These are phyloP conservation scores for Paracamarosporium sp. DNA, from an alignment of 2,329 filamentous ascomycete genomes.

Conservation along the genomic window DNA sequence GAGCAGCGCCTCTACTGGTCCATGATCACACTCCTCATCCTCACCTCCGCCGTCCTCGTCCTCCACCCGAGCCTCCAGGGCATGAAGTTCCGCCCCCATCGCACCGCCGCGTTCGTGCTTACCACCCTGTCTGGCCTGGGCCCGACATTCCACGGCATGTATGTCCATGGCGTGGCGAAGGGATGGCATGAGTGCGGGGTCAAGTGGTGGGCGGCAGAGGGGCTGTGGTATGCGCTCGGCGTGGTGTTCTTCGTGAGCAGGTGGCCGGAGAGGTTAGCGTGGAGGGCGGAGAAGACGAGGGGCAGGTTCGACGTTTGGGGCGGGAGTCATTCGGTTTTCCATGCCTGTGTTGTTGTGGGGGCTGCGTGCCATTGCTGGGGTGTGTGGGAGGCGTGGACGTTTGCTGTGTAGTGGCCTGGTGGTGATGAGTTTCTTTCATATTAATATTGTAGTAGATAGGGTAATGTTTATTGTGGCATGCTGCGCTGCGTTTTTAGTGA, in stretches of 20 bases:
- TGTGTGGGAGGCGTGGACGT: constrained; percentile 27
- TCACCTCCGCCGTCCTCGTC: constrained; percentile 39
- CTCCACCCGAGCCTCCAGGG: constrained; percentile 42
- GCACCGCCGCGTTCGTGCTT: constrained; percentile 25
- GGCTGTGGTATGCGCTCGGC: constrained; percentile 26
- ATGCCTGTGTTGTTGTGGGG: constrained; percentile 26
- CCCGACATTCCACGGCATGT: constrained; percentile 25
- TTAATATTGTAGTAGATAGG: too few relatives aligned
- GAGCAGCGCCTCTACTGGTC: constrained; percentile 50
- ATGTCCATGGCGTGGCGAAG: constrained; percentile 15
- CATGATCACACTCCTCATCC: constrained; percentile 42
- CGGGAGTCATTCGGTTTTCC: constrained; percentile 29
- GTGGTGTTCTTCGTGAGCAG: constrained; percentile 24
- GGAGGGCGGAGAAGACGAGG: constrained; percentile 6
- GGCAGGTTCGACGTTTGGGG: constrained; percentile 24
- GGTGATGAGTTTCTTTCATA: too few relatives aligned
- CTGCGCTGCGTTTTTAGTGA: too few relatives aligned
- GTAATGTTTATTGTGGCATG: too few relatives aligned
- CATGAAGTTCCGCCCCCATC: constrained; percentile 27
- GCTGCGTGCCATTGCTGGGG: constrained; percentile 30
- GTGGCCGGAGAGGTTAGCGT: constrained; percentile 22
- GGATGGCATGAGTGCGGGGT: constrained; percentile 22
- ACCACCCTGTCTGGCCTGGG: constrained; percentile 27
- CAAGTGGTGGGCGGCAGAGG: constrained; percentile 30
- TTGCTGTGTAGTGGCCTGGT: constrained; percentile 12